Percentiles rank a stretch among this genome's conserved stretches.
These are phyloP conservation scores for Elsinoe necatrix DNA, from an alignment of 2,329 filamentous ascomycete species.

Conservation along the genomic window DNA sequence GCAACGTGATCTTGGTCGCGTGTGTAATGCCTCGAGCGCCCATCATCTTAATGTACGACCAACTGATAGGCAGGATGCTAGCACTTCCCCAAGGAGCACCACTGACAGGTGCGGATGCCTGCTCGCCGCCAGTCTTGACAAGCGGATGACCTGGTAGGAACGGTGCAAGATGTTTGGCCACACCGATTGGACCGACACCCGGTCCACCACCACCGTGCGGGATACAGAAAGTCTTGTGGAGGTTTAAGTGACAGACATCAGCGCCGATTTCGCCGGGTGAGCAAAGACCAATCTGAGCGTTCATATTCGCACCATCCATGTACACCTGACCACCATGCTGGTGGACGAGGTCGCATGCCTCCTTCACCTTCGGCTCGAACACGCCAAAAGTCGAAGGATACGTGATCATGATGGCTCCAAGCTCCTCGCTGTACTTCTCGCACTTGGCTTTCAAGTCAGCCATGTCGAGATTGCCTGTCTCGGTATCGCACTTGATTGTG, in stretches of 20 bases:
- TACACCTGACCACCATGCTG: constrained; percentile 86
- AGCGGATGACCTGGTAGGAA: constrained; percentile 67
- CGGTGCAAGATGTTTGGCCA: constrained; percentile 68
- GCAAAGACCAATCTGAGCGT: constrained; percentile 91
- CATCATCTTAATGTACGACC: constrained; percentile 95
- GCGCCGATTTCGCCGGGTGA: constrained; percentile 92
- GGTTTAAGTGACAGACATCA: constrained; percentile 92
- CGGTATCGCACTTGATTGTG: constrained; percentile 78
- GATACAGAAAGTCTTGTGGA: constrained; percentile 99
- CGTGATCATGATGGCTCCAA: constrained; percentile 92
- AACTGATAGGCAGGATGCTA: constrained; percentile 87
- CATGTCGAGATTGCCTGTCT: constrained; percentile 83
- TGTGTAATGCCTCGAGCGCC: constrained; percentile 71
- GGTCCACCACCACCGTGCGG: constrained; percentile 92
- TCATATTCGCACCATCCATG: constrained; percentile 99
- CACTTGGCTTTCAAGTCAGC: constrained; percentile 80
- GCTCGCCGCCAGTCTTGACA: constrained; percentile 47
- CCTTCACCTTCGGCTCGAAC: constrained; percentile 82
- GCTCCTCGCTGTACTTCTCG: constrained; percentile 73
- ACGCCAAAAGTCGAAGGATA: constrained; percentile 94
- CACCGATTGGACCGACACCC: constrained; percentile 87
- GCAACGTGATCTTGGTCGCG: constrained; percentile 83
- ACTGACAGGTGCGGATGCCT: constrained; percentile 62
- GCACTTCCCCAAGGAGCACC: constrained; percentile 82
- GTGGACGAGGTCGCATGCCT: constrained; percentile 79